A percentile compares a stretch with the other conserved stretches of the same genome.
These are phyloP conservation scores for Acmispon strigosus DNA, from an alignment of 306 rosid genomes.

Conservation along the genomic window DNA sequence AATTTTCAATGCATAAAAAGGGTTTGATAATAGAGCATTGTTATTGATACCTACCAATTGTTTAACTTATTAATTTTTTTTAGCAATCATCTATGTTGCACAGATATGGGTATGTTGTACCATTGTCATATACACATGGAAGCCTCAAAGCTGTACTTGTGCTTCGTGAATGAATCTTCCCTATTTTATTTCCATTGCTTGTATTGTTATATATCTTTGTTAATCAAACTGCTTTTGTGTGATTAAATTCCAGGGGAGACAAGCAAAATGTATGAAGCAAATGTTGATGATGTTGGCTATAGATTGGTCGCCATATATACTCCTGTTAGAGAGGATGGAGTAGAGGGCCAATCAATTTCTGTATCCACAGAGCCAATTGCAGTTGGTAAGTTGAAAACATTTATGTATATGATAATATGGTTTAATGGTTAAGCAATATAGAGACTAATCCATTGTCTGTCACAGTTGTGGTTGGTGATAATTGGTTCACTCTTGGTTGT, in stretches of 20 bases:
- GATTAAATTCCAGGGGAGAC: slow-evolving; percentile 67
- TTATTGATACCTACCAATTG: neutral
- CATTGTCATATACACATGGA: neutral
- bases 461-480: no score
- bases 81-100: neutral
- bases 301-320: slow-evolving; percentile 91
- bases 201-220: neutral
- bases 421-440: neutral
- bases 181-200: neutral
- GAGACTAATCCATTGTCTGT: no score
- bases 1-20: neutral
- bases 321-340: slow-evolving; percentile 92
- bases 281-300: slow-evolving; percentile 95
- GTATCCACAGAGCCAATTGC: slow-evolving; percentile 94
- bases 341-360: slow-evolving; percentile 86
- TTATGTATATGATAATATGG: neutral
- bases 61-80: no score
- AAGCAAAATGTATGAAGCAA: slow-evolving; percentile 90
- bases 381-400: slow-evolving; percentile 57
- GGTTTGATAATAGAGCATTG: neutral
- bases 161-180: slow-evolving; percentile 1
- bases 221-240: neutral
- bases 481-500: no score
- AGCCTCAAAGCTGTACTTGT: neutral
- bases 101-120: neutral